Evolutionary conservation across 306 rosid species (phyloP).

Genomic region (Fragaria iinumae): DNA sequence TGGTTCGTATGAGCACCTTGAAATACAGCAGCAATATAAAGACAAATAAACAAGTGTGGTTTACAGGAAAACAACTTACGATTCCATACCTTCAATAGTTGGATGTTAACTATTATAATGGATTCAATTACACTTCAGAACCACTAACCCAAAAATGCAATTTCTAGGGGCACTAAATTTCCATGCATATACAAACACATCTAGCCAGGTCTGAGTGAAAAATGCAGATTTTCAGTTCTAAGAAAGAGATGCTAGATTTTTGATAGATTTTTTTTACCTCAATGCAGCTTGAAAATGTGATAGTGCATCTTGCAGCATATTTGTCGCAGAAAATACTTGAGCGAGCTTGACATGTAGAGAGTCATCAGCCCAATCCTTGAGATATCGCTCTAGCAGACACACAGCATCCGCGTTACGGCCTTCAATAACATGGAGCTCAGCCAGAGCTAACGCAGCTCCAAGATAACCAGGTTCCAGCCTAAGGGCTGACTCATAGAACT

Average conservation of each 20-base stretch:
- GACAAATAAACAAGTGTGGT: not conserved
- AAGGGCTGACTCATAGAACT: conserved; percentile 97
- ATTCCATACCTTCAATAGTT: not conserved
- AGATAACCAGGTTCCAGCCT: conserved; percentile 98
- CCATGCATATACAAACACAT: not conserved
- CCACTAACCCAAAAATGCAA: not conserved
- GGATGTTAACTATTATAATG: not conserved
- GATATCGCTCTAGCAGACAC: conserved; percentile 86
- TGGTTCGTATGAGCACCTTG: not conserved
- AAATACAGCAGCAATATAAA: not conserved
- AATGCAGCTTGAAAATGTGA: conserved; percentile 96
- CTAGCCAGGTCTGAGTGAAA: not conserved
- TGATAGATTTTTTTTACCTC: conserved; percentile 38
- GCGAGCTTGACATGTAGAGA: conserved; percentile 98
- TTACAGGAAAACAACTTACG: too few species aligned
- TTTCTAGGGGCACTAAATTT: not conserved
- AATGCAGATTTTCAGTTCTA: conserved; percentile 17
- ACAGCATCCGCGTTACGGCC: conserved; percentile 96
- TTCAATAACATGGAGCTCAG: conserved; percentile 96
- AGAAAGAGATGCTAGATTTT: conserved; percentile 14
- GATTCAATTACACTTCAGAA: not conserved
- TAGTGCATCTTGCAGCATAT: conserved; percentile 89
- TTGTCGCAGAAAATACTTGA: conserved; percentile 93
- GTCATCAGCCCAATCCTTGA: conserved; percentile 99
- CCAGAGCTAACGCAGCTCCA: conserved; percentile 97